A percentile compares a stretch with the other conserved stretches of the same genome.
Conservation (phyloP, 768 basidiomycete species). For the Rhizopogon rudus region DNA sequence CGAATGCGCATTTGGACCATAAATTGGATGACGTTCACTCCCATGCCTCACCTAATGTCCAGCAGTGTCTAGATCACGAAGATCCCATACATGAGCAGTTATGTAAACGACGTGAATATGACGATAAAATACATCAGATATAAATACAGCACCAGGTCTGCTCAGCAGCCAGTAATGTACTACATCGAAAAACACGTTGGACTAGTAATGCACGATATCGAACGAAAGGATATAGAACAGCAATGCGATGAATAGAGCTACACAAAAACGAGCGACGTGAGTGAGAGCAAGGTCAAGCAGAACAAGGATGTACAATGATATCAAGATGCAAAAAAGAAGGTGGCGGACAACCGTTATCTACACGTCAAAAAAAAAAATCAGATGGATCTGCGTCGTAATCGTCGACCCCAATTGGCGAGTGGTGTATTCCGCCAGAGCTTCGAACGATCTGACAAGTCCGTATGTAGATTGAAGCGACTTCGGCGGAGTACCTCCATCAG, state of each 20-base stretch:
- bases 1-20: no score
- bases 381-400: conserved; percentile 28
- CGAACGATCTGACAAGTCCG: conserved; percentile 43
- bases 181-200: not conserved
- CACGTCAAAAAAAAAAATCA: not conserved
- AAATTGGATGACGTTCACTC: not conserved
- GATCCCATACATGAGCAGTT: not conserved
- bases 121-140: not conserved
- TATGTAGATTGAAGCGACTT: conserved; percentile 48
- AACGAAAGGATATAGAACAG: not conserved
- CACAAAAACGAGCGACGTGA: conserved; percentile 1
- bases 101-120: not conserved
- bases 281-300: not conserved
- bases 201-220: not conserved
- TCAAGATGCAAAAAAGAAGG: not conserved
- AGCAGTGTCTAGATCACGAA: not conserved
- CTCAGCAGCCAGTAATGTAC: not conserved
- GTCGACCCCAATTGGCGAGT: conserved; percentile 23
- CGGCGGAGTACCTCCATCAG: conserved; percentile 63
- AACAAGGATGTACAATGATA: not conserved
- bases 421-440: conserved; percentile 38
- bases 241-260: not conserved
- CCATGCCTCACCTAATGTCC: not conserved
- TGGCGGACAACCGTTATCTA: not conserved
- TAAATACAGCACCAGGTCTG: not conserved